A percentile compares a stretch with the other conserved stretches of the same genome.
These are phyloP conservation scores for Aphanomyces invadans DNA, from an alignment of 352 stramenopile genomes.

Conservation along the genomic window DNA sequence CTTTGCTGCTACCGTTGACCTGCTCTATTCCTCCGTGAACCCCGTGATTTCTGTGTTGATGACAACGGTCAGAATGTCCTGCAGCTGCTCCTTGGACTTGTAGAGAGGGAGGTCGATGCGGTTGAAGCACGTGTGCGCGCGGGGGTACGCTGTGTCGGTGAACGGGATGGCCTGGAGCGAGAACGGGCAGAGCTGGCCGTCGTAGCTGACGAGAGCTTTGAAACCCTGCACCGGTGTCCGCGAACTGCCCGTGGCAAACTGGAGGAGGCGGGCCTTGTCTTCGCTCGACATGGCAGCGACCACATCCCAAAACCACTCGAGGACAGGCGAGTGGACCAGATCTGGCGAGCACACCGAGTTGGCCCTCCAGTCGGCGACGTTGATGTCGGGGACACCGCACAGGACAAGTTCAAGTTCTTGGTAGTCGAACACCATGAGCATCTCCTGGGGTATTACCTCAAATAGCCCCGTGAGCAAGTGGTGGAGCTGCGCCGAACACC, in stretches of 20 bases:
- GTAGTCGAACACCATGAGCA: conserved; percentile 98
- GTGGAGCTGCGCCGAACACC: conserved; percentile 87
- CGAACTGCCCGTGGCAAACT: conserved; percentile 49
- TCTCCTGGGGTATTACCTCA: conserved; percentile 93
- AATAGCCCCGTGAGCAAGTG: conserved; percentile 88
- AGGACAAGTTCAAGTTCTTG: conserved; percentile 97
- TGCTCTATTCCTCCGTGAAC: conserved; percentile 83
- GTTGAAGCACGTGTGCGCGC: conserved; percentile 86
- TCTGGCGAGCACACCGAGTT: conserved; percentile 48
- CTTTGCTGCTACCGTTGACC: too few relatives aligned
- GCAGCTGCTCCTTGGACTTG: conserved; percentile 75
- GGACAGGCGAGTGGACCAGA: not conserved
- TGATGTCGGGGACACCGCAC: conserved; percentile 85
- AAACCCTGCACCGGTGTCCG: conserved; percentile 53
- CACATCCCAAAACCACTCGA: conserved; percentile 58
- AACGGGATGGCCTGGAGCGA: conserved; percentile 76
- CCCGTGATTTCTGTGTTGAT: conserved; percentile 97
- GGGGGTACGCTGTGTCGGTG: conserved; percentile 43
- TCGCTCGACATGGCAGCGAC: conserved; percentile 45
- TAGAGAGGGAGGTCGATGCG: conserved; percentile 81
- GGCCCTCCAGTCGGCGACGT: conserved; percentile 74
- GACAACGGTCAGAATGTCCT: conserved; percentile 68
- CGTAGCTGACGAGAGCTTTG: conserved; percentile 49
- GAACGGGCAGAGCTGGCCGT: conserved; percentile 76
- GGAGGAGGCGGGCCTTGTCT: conserved; percentile 40